Base-by-base conservation (phyloP, 2,329 filamentous ascomycete genomes). In the Diaporthe ilicicola region DNA sequence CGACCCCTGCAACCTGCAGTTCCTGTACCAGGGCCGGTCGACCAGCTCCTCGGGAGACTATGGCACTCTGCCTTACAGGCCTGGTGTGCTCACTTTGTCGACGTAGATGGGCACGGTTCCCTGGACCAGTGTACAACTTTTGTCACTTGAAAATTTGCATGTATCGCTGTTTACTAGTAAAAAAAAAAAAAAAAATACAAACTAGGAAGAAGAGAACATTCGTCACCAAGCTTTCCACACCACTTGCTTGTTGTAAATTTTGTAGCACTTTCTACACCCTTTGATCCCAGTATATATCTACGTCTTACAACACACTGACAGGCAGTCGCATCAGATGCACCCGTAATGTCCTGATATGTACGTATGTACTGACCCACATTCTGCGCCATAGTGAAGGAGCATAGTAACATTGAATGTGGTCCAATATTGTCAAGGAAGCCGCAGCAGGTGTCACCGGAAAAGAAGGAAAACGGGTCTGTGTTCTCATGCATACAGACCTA, bases 1-100 rank as follows among this genome's bases (percentile, higher is more conserved):
- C 70, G 88, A 91, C 75, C 82, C 89, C 1, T 92, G 90, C 82
- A 91, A 91, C 76, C 80, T 92, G 76, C 86, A 90, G 81, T 75
- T 91, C 51, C 83, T 92, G 37, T 92, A 91, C 78, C 90, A 92
- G 79, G 90, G 90, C 27, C 80, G 82, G 12, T 77, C 80, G 15
- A 84, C 88, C 2, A 82, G 67, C 62, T 78, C 77, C 0, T 76
- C 77, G 51, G 81, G 80, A 8, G 79, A 85, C n/a, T 91, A 92
- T 75, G 82, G 83, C 73, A 37, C 73, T 3, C 74, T 87, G 70
- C 89, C 89, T 1, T 91, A 89, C 77, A 80, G 82, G 7, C 89
- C 88, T 0, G 89, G 84, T 59, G 69, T 90, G 34, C 76, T 91
- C 71, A 90, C 88, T 0, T 78, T 89, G 7, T 10, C 12, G 27